Evolutionary conservation across 371 early-diverging fungal species (phyloP).

Genomic region (Mortierella polycephala): DNA sequence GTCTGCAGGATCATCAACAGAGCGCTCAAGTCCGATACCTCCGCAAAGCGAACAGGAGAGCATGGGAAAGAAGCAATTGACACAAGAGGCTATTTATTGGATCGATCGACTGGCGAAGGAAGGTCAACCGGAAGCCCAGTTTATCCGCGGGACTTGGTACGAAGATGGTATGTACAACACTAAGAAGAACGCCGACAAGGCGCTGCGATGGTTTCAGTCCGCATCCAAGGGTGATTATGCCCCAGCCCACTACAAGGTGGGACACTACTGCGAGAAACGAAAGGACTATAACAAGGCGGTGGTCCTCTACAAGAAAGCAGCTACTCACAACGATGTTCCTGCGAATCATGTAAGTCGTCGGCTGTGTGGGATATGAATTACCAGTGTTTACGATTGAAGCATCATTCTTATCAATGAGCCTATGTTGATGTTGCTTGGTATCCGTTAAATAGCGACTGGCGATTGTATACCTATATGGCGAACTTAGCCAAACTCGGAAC

Average conservation of each 20-base stretch:
- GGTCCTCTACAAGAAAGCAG: constrained; percentile 77
- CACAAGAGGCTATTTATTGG: constrained; percentile 76
- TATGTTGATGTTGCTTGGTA: neutral
- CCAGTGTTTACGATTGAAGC: no score
- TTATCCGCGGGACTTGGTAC: constrained; percentile 74
- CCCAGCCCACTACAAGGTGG: constrained; percentile 56
- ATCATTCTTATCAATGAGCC: no score
- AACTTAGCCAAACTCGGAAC: constrained; percentile 63
- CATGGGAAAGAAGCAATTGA: constrained; percentile 18
- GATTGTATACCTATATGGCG: constrained; percentile 67
- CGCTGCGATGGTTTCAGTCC: constrained; percentile 49
- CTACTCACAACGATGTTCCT: constrained; percentile 71
- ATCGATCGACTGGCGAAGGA: constrained; percentile 72
- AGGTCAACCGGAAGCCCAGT: constrained; percentile 74
- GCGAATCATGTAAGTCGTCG: constrained; percentile 70
- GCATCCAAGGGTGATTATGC: constrained; percentile 57
- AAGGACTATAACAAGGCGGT: constrained; percentile 71
- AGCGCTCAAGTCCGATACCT: neutral
- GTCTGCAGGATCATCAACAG: neutral
- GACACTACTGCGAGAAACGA: constrained; percentile 63
- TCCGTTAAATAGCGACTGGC: constrained; percentile 57
- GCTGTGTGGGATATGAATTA: neutral
- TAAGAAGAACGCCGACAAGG: constrained; percentile 61
- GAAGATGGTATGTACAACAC: constrained; percentile 70
- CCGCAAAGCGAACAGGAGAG: neutral